phyloP scores from a whole-genome alignment of 2,329 filamentous ascomycete genomes.

The Penicillium glabrum region DNA sequence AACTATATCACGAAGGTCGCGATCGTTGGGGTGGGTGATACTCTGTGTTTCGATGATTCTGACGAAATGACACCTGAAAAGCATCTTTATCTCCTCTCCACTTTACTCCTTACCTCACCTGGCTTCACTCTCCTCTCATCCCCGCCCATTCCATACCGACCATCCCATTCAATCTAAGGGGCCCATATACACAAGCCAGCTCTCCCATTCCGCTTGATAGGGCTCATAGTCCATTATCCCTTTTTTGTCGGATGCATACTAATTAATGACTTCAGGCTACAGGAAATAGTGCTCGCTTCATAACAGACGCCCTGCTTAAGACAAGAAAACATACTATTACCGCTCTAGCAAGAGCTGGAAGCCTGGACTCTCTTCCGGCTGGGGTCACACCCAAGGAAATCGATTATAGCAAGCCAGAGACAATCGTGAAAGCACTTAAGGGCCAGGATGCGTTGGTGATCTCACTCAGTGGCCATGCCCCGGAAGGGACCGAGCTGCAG shows the following conservation, averaged over 20 bases:
- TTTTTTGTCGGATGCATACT: neutral
- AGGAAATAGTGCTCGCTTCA: constrained; percentile 10
- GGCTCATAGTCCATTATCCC: neutral
- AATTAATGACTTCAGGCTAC: constrained; percentile 1
- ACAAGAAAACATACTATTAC: constrained; percentile 13
- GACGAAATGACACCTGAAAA: no score
- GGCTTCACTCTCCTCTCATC: neutral
- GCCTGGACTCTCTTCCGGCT: constrained; percentile 32
- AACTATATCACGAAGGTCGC: constrained; percentile 15
- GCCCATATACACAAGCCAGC: no score
- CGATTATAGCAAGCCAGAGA: constrained; percentile 44
- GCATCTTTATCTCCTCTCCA: neutral
- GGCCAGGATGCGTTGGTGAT: constrained; percentile 55
- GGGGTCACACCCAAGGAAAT: constrained; percentile 37
- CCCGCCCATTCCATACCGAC: neutral
- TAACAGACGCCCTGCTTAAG: constrained; percentile 6
- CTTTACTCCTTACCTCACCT: neutral
- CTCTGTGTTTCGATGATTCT: neutral
- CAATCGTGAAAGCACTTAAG: constrained; percentile 46
- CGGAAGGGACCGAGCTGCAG: constrained; percentile 41
- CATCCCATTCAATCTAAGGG: neutral
- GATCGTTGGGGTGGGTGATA: constrained; percentile 10
- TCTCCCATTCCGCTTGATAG: neutral
- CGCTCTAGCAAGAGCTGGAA: constrained; percentile 7
- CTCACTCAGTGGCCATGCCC: constrained; percentile 42